A percentile compares a stretch with the other conserved stretches of the same genome.
These are phyloP conservation scores for Fusarium sp. DNA, from an alignment of 2,329 filamentous ascomycete genomes.

Conservation along the genomic window DNA sequence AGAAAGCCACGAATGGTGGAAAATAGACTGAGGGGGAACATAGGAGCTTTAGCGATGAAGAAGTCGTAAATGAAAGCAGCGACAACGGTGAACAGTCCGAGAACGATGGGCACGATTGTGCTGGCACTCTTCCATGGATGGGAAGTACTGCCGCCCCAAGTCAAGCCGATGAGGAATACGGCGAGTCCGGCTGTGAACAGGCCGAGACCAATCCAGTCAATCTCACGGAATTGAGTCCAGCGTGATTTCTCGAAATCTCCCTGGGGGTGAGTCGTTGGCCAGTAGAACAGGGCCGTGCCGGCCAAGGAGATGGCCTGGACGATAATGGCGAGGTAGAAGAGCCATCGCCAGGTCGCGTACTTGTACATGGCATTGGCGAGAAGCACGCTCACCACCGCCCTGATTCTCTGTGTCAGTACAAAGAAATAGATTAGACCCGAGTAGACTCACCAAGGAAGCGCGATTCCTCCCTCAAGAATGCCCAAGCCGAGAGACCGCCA, in stretches of 20 bases:
- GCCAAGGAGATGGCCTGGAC: constrained; percentile 6
- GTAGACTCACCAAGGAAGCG: neutral
- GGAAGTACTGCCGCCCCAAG: constrained; percentile 2
- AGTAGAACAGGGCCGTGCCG: constrained; percentile 16
- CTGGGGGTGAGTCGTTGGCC: constrained; percentile 3
- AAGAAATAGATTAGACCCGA: fast-evolving
- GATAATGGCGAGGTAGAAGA: constrained; percentile 18
- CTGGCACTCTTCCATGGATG: constrained; percentile 19
- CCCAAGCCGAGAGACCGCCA: constrained; percentile 16
- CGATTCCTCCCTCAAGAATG: constrained; percentile 11
- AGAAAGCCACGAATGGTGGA: neutral
- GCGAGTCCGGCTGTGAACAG: constrained; percentile 2
- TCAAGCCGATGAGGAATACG: constrained; percentile 2
- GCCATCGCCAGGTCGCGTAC: constrained; percentile 16
- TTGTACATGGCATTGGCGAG: neutral
- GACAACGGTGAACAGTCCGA: neutral
- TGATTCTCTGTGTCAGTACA: neutral
- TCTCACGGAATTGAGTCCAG: constrained; percentile 13
- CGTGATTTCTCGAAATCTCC: constrained; percentile 25
- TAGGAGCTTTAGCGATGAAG: neutral
- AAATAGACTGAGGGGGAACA: constrained; percentile 1
- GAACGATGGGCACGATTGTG: neutral
- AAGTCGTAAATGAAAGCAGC: constrained; percentile 15
- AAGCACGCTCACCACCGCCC: neutral
- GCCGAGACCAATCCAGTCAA: constrained; percentile 8